Conservation (phyloP, 176 grass and related monocot genomes). For the Cymbopogon citratus region DNA sequence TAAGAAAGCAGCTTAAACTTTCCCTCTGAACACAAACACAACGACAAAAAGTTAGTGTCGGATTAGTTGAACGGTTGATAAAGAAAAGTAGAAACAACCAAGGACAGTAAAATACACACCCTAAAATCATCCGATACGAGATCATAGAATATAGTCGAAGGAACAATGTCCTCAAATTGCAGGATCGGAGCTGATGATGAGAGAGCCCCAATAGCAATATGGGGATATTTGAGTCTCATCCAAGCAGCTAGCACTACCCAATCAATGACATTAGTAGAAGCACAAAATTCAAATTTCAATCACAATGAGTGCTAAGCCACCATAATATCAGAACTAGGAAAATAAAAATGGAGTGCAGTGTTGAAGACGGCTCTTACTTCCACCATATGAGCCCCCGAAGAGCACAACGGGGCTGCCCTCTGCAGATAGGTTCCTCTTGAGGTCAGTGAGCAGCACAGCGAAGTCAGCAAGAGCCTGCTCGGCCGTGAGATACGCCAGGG, state of each 20-base stretch:
- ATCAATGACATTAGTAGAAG: neutral
- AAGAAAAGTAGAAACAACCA: neutral
- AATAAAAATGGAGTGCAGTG: neutral
- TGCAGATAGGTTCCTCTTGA: slow-evolving; percentile 75
- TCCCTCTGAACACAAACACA: slow-evolving; percentile 59
- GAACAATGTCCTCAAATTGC: slow-evolving; percentile 94
- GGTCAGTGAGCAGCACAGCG: slow-evolving; percentile 58
- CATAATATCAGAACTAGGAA: neutral
- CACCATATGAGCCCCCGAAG: slow-evolving; percentile 90
- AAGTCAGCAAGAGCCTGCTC: slow-evolving; percentile 92
- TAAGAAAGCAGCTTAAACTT: slow-evolving; percentile 73
- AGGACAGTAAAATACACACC: slow-evolving; percentile 25
- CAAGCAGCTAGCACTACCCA: slow-evolving; percentile 86
- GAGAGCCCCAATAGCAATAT: slow-evolving; percentile 77
- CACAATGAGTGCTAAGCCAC: neutral
- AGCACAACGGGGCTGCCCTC: slow-evolving; percentile 83
- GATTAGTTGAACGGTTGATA: neutral
- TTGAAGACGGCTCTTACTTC: slow-evolving; percentile 54
- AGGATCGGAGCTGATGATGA: slow-evolving; percentile 85
- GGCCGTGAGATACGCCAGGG: slow-evolving; percentile 73
- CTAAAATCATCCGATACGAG: slow-evolving; percentile 92
- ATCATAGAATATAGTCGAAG: slow-evolving; percentile 69
- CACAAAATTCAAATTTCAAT: neutral
- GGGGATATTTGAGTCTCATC: slow-evolving; percentile 97
- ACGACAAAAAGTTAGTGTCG: slow-evolving; percentile 3